Evolutionary conservation across 116 monocot genomes (phyloP).

Genomic region (Zostera marina): DNA sequence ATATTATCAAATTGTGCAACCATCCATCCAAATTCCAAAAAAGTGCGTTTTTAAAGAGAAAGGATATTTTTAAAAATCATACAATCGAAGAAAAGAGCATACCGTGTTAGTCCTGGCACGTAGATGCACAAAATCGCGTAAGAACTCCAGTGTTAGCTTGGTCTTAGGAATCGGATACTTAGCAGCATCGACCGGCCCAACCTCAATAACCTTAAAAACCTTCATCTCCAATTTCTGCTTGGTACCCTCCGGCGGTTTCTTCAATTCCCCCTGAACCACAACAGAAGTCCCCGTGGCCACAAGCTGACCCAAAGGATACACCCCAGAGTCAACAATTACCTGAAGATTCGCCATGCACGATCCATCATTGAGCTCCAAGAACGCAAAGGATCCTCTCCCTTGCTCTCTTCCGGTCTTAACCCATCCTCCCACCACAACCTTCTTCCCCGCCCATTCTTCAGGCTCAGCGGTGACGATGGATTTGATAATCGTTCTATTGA

Average conservation of each 20-base stretch:
- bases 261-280: conserved; percentile 71
- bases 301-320: conserved; percentile 41
- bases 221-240: conserved; percentile 70
- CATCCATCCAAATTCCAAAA: too few relatives aligned
- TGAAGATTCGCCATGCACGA: conserved; percentile 74
- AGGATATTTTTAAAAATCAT: not conserved
- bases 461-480: conserved; percentile 7
- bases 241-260: conserved; percentile 75
- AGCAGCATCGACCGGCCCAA: conserved; percentile 51
- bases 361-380: conserved; percentile 92
- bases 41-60: not conserved
- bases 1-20: too few relatives aligned
- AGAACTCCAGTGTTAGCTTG: conserved; percentile 58
- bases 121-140: conserved; percentile 65
- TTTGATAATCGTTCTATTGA: conserved; percentile 12
- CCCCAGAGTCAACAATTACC: conserved; percentile 68
- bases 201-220: conserved; percentile 49
- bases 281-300: conserved; percentile 69
- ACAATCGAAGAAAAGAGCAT: not conserved
- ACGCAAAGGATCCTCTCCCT: conserved; percentile 85
- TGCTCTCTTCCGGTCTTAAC: conserved; percentile 92
- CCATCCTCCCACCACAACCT: conserved; percentile 71
- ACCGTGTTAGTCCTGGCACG: conserved; percentile 88
- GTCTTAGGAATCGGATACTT: conserved; percentile 85
- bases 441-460: conserved; percentile 25